Percentiles rank a stretch among this genome's conserved stretches.
Conservation (phyloP, 169 alveolate species). For the Plasmodium ovale region DNA sequence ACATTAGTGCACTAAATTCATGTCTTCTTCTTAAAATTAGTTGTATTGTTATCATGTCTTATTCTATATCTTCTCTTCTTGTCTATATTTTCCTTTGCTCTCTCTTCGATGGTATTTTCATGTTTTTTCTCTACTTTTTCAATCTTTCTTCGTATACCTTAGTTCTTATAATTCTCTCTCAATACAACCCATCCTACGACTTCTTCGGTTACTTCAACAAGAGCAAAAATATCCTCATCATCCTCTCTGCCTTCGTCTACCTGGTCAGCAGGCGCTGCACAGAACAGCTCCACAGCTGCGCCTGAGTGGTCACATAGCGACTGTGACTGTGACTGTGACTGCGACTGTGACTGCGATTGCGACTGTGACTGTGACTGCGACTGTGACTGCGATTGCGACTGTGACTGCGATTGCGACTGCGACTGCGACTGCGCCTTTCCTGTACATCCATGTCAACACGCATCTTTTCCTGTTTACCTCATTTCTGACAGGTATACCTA, state of each 20-base stretch:
- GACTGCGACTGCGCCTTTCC: too few relatives aligned
- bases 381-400: too few relatives aligned
- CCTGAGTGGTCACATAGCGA: too few relatives aligned
- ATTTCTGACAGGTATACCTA: conserved; percentile 20
- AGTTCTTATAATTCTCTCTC: conserved; percentile 12
- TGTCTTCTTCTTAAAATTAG: conserved; percentile 24
- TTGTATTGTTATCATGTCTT: conserved; percentile 15
- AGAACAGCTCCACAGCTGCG: too few relatives aligned
- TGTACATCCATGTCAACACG: background rate
- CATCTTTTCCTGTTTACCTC: too few relatives aligned
- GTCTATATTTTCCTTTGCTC: conserved; percentile 15
- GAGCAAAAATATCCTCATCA: conserved; percentile 23
- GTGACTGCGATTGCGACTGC: too few relatives aligned
- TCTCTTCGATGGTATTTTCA: conserved; percentile 41
- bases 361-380: too few relatives aligned
- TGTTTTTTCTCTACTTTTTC: conserved; percentile 17
- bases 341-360: too few relatives aligned
- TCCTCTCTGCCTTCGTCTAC: conserved; percentile 22
- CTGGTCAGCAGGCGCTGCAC: background rate
- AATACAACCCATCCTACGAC: conserved; percentile 28
- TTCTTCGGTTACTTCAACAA: conserved; percentile 12
- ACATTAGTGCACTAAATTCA: background rate
- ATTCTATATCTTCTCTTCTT: conserved; percentile 9
- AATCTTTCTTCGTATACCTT: conserved; percentile 24
- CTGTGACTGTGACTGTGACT: too few relatives aligned